These are phyloP conservation scores for Polyporus tsugae DNA, from an alignment of 1,284 basidiomycete species.

Conservation along the genomic window DNA sequence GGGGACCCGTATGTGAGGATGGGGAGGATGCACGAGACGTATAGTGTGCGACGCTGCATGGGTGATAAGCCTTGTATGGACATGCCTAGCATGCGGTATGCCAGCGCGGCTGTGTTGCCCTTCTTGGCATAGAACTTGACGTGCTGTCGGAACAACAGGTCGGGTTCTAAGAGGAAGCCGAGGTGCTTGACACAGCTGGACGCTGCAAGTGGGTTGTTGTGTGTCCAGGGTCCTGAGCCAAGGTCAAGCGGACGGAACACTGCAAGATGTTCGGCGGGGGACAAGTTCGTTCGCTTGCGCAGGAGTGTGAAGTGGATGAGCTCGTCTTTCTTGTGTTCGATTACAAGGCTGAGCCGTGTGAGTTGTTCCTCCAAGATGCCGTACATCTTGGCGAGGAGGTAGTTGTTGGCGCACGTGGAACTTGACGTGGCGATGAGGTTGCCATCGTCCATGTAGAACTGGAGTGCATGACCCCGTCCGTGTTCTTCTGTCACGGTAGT, in stretches of 20 bases:
- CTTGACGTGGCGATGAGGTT: background rate
- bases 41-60: constrained; percentile 29
- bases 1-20: constrained; percentile 9
- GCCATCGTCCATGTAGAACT: background rate
- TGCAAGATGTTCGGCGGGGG: too few relatives aligned
- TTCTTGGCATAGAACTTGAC: background rate
- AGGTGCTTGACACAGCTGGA: background rate
- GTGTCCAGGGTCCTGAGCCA: too few relatives aligned
- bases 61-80: constrained; percentile 44
- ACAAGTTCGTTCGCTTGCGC: too few relatives aligned
- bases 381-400: background rate
- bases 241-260: background rate
- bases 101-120: constrained; percentile 33
- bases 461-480: too few relatives aligned
- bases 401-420: background rate
- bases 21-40: background rate
- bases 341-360: background rate
- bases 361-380: fast-evolving
- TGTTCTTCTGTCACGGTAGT: too few relatives aligned
- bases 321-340: background rate
- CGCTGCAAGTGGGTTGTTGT: fast-evolving
- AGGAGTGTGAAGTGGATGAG: background rate
- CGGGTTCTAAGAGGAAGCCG: background rate
- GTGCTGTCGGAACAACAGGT: background rate
- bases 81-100: constrained; percentile 47